Base-by-base conservation (phyloP, 2,329 filamentous ascomycete genomes). In the Cercospora zeae-maydis region DNA sequence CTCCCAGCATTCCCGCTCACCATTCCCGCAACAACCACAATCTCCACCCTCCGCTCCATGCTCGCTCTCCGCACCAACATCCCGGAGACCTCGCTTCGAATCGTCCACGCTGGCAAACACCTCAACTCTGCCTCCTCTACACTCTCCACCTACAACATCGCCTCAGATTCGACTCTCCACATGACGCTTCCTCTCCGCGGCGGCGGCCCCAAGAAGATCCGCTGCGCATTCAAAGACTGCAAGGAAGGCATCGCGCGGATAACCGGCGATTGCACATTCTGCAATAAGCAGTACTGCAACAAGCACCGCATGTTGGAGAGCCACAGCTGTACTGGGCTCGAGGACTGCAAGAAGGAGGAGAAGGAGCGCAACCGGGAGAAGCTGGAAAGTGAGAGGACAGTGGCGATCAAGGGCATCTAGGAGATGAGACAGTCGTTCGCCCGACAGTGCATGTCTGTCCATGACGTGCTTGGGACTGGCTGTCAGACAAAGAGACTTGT, bases 271-370 rank as follows among this genome's bases (percentile, higher is more conserved):
- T 99, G 95, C 80, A 89, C 88, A 65, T 98, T 98, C 83, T 99
- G 95, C 82, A 83, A 89, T 61, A 92, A 93, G 51, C 91, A 96
- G 76, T 98, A 91, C 82, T 99, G 95, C 80, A 91, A 91, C 72
- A 96, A 92, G 81, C 95, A 99, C 80, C 86, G 95, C 61, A 85
- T 98, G 80, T 80, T 98, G 67, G 95, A 99, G 79, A 91, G 93
- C 71, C 95, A 99, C 81, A 91, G 91, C 80, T 99, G 95, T 81
- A 87, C 86, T 67, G 92, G 92, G 42, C 82, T 99, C 62, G 95
- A 98, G 82, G 91, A 96, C 80, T 97, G 93, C 84, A 96, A 97
- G 84, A 95, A 96, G 82, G 92, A 96, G 78, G 93, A 91, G 53
- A 92, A 96, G 79, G 92, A 96, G 77, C 88, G 92, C 69, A 99